Conservation (phyloP, 352 stramenopile species). For the Blastocystis sp. region DNA sequence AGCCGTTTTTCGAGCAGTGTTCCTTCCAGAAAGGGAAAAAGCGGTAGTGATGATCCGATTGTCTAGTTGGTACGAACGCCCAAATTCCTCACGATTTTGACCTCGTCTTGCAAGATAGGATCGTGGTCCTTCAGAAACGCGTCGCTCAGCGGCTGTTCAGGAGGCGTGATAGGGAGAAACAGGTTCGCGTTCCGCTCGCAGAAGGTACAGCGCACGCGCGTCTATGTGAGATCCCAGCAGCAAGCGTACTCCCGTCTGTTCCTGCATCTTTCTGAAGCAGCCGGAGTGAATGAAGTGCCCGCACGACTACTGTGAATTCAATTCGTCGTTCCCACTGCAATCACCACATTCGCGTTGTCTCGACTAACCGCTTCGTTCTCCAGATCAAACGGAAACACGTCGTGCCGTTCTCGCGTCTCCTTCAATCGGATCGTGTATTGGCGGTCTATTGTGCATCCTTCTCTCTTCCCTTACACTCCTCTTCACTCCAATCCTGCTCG, state of each 20-base stretch:
- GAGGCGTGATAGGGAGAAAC: neutral
- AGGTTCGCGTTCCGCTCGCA: neutral
- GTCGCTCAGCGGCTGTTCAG: too few relatives aligned
- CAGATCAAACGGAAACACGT: neutral
- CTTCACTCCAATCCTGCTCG: neutral
- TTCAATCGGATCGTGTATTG: neutral
- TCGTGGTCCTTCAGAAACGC: too few relatives aligned
- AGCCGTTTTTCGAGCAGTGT: too few relatives aligned
- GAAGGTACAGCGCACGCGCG: neutral
- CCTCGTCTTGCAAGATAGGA: too few relatives aligned
- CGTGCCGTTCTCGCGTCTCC: neutral
- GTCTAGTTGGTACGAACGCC: too few relatives aligned
- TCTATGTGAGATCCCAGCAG: neutral
- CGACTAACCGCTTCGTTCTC: neutral
- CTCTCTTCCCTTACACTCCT: neutral
- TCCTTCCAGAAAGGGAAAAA: too few relatives aligned
- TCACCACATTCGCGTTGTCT: neutral
- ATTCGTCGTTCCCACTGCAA: neutral
- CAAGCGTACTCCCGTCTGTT: neutral
- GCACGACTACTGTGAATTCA: neutral
- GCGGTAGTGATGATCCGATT: too few relatives aligned
- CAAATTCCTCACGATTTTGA: too few relatives aligned
- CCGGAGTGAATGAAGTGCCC: neutral
- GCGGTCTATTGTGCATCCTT: neutral
- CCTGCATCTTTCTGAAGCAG: neutral